Base-by-base conservation (phyloP, 2,329 filamentous ascomycete species). In the Keithomyces neogunnii region DNA sequence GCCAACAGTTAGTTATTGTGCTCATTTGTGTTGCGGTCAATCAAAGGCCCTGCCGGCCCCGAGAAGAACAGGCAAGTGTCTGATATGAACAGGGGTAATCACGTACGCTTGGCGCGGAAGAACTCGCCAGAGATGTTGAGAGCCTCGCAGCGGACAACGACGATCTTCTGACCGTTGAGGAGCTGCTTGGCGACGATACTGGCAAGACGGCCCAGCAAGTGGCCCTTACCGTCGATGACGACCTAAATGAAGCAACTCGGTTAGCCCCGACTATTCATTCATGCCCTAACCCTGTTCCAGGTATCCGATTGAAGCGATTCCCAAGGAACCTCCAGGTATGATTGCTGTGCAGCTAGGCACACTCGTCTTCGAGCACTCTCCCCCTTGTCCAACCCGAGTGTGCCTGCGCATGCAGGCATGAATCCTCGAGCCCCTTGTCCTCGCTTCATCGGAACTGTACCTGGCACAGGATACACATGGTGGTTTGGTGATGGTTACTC, bases 101-200 rank as follows among this genome's bases (percentile, higher is more conserved):
- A 96, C 92, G 77, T 96, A 99, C 93, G 88, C 88, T 99, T 99
- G 66, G 92, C 86, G 76, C 93, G 90, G 88, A 99, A 99, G 89
- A 99, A 99, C 83, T 97, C 93, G 80, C 93, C 93, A 66, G 93
- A 99, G 84, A 99, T 99, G 86, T 99, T 99, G 76, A 99, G 85
- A 69, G 89, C 90, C 81, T 99, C 93, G 79, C 88, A 95, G 82
- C 93, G 89, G 74, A 99, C 93, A 67, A 99, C 81, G 69, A 97
- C 92, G 73, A 99, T 95, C 88, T 97, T 97, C 82, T 97, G 92
- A 74, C 92, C 92, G 77, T 86, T 95, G 68, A 97, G 88, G 71
- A 97, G 86, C 83, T 97, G 92, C 88, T 97, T 97, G 74, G 92
- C 92, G 71, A 97, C 90, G 72, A 90, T 96, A 75, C 85, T 90